Evolutionary conservation across 768 basidiomycete genomes (phyloP), one percentile per base, ranked within the genome.

Genomic region (Tricholoma flavovirens): DNA sequence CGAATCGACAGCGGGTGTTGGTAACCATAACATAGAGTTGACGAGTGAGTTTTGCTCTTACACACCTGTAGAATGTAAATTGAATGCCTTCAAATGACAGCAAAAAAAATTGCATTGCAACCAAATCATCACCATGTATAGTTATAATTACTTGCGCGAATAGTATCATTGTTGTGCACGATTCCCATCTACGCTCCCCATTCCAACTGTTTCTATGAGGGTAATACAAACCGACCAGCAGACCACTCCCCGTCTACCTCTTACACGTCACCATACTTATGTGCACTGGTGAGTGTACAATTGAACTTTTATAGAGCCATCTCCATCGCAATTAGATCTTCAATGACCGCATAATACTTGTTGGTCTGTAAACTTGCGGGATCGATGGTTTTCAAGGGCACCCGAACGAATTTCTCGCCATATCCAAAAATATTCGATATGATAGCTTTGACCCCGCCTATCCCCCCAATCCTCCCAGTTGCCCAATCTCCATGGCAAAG

Each of bases 401-500:
- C 73, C 40, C 84, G 71, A 40, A 85, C 82, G 15, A 57, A 53
- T 14, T 71, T 62, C 10, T 69, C 65, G 24, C 88, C 88, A 59
- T 88, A 88, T 4, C 79, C 84, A 68, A 87, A 88, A 58, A 83
- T 74, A 63, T 76, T 77, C 29, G 77, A 68, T n/a, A 87, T 73
- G 38, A 87, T 69, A 2, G 81, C 77, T 69, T 89, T 88, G 63
- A 87, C 74, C 4, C 83, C 87, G 3, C 80, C 79, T 43, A 89
- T 83, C 1, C 86, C 86, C 12, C 87, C 86, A 14, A 86, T 68
- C 64, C 81, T 83, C 26, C 77, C 75, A 21, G 76, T 68, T 14
- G 84, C 83, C 79, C 83, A 85, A 64, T 90, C 87, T 3, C 79
- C 83, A 60, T 87, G 86, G 0, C 80, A 81, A 24, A 89, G 71